Evolutionary conservation across 2,329 filamentous ascomycete genomes (phyloP).

Genomic region (Pseudogymnoascus sp.): DNA sequence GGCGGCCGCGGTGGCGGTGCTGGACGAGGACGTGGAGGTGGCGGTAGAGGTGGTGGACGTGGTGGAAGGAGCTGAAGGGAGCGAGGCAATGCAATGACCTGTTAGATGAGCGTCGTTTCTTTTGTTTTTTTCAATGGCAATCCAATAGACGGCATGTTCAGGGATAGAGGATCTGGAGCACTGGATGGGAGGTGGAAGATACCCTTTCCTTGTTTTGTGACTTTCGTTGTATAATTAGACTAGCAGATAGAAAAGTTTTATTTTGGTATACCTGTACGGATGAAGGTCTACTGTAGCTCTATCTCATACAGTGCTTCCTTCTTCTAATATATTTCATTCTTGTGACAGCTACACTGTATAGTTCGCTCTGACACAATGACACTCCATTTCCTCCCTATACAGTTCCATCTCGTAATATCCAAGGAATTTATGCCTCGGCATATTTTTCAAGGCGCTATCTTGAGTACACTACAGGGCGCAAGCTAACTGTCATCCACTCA

Average conservation of each 20-base stretch:
- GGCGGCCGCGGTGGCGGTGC: constrained; percentile 18
- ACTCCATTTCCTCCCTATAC: background rate
- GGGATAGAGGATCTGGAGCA: constrained; percentile 11
- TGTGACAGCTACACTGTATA: background rate
- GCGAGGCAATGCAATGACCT: constrained; percentile 6
- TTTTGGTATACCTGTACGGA: background rate
- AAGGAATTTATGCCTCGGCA: background rate
- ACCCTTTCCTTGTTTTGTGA: constrained; percentile 11
- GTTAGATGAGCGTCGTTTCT: constrained; percentile 25
- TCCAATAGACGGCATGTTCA: constrained; percentile 9
- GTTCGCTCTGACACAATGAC: background rate
- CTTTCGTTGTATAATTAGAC: background rate
- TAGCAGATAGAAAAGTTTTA: background rate
- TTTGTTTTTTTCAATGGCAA: constrained; percentile 4
- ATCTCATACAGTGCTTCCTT: background rate
- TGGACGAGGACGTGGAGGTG: constrained; percentile 10
- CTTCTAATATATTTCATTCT: background rate
- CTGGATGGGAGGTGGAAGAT: constrained; percentile 11
- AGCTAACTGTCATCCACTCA: background rate
- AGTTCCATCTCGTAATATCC: background rate
- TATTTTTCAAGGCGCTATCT: background rate
- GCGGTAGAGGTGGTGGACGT: constrained; percentile 16
- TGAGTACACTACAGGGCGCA: background rate
- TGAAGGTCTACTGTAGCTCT: background rate
- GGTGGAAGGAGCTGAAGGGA: constrained; percentile 10